Evolutionary conservation across 2,329 filamentous ascomycete species (phyloP), one percentile per base, ranked within the genome.

Genomic region (Microcera coccophila): DNA sequence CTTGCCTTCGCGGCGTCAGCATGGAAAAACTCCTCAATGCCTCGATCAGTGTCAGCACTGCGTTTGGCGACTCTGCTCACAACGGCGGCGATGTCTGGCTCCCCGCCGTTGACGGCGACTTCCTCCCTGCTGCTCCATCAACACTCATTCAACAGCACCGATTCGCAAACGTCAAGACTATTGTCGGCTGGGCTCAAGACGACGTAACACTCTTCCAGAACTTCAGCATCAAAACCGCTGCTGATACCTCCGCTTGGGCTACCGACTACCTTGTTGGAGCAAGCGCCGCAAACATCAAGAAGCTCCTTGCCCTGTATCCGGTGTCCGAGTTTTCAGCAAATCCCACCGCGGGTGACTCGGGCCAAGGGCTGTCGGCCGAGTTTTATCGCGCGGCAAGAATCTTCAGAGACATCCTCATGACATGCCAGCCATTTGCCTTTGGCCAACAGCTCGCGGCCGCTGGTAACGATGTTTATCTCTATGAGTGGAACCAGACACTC

Each of bases 101-200:
- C 29, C 75, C 75, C 1, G 65, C 61, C 0, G 69, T 69, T 10
- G 71, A 74, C 41, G 65, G 60, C 22, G 62, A 70, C 34, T 69
- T 69, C 11, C 57, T 73, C 5, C 67, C 67, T 20, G 57, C 50
- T 15, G 55, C 66, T 35, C 70, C 68, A 15, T 77, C 75, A 14
- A 58, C 71, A 4, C 78, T 82, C 52, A 67, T 87, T 7, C 62
- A 64, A 1, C 61, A 71, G 4, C 79, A 79, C 20, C 70, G 72
- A 11, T 85, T 85, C 51, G 75, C 84, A 45, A 73, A 78, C 41
- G 76, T 86, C 0, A 80, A 80, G 2, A 75, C 84, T 38, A 72
- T 87, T 18, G 67, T 74, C 31, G 82, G 84, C 12, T 75, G 71
- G 71, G 63, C 59, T 31, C 56, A 74, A 21, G 60, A 70, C 41